Evolutionary conservation across 257 asterid species (phyloP).

Genomic region (Mentha longifolia): DNA sequence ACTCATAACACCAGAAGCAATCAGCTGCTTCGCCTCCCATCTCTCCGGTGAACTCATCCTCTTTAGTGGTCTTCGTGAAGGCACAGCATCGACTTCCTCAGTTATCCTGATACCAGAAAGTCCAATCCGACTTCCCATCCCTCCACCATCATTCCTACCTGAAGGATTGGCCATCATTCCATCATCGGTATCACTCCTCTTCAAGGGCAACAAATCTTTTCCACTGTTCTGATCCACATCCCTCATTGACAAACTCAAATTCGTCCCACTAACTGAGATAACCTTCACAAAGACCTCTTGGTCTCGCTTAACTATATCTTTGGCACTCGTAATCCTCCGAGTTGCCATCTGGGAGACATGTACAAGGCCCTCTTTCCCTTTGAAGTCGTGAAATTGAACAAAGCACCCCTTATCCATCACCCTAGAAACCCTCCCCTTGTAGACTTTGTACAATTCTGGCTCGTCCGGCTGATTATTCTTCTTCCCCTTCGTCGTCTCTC

Average conservation of each 20-base stretch:
- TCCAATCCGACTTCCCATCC: constrained; percentile 68
- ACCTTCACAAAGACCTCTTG: constrained; percentile 92
- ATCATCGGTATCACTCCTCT: constrained; percentile 62
- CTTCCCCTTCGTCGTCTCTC: constrained; percentile 38
- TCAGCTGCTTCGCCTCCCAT: constrained; percentile 95
- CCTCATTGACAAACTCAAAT: constrained; percentile 86
- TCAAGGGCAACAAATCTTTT: constrained; percentile 79
- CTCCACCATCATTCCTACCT: constrained; percentile 51
- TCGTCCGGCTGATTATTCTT: constrained; percentile 44
- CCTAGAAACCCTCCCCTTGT: constrained; percentile 85
- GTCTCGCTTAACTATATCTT: constrained; percentile 89
- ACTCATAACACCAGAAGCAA: constrained; percentile 86
- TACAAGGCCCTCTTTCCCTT: constrained; percentile 88
- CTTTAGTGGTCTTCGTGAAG: constrained; percentile 84
- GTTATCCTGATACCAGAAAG: constrained; percentile 74
- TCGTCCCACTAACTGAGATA: constrained; percentile 75
- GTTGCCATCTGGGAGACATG: constrained; percentile 89
- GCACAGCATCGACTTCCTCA: constrained; percentile 64
- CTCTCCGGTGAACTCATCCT: constrained; percentile 95
- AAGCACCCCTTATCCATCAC: constrained; percentile 97
- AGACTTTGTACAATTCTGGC: constrained; percentile 68
- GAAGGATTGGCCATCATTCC: constrained; percentile 60
- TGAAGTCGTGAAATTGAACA: constrained; percentile 73
- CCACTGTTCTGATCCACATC: constrained; percentile 96
- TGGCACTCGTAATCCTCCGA: constrained; percentile 80